Evolutionary conservation across 2,329 filamentous ascomycete species (phyloP).

Genomic region (Pseudogymnoascus sp.): DNA sequence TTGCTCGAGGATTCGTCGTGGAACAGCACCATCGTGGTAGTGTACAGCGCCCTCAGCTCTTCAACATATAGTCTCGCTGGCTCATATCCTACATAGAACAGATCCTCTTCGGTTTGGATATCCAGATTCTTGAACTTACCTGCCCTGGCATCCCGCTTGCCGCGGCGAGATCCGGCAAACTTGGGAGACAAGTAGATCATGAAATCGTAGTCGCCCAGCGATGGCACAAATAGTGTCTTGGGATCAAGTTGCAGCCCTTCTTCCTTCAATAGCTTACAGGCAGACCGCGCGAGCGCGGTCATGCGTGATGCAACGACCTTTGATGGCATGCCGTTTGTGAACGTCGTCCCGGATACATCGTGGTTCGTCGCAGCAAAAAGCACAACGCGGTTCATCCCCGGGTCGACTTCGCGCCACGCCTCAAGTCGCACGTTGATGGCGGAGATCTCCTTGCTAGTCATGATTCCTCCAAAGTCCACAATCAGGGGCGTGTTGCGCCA

Average conservation of each 20-base stretch:
- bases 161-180: constrained; percentile 30
- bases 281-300: constrained; percentile 71
- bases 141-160: constrained; percentile 29
- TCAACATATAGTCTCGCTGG: constrained; percentile 53
- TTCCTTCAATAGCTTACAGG: constrained; percentile 51
- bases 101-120: constrained; percentile 38
- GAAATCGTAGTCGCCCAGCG: constrained; percentile 74
- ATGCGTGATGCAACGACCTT: constrained; percentile 80
- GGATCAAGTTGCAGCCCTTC: constrained; percentile 45
- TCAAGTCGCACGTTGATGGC: constrained; percentile 64
- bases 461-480: constrained; percentile 61
- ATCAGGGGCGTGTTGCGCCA: constrained; percentile 79
- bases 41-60: constrained; percentile 60
- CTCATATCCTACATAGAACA: constrained; percentile 44
- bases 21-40: constrained; percentile 70
- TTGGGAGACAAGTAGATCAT: constrained; percentile 54
- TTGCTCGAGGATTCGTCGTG: constrained; percentile 51
- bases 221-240: constrained; percentile 60
- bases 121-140: constrained; percentile 75
- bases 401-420: constrained; percentile 81
- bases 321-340: constrained; percentile 65
- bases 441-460: constrained; percentile 52
- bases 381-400: constrained; percentile 73
- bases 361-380: constrained; percentile 74
- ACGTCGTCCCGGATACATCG: constrained; percentile 69